Evolutionary conservation across 192 early-diverging fungal genomes (phyloP).

Genomic region (Coemansia brasiliensis): DNA sequence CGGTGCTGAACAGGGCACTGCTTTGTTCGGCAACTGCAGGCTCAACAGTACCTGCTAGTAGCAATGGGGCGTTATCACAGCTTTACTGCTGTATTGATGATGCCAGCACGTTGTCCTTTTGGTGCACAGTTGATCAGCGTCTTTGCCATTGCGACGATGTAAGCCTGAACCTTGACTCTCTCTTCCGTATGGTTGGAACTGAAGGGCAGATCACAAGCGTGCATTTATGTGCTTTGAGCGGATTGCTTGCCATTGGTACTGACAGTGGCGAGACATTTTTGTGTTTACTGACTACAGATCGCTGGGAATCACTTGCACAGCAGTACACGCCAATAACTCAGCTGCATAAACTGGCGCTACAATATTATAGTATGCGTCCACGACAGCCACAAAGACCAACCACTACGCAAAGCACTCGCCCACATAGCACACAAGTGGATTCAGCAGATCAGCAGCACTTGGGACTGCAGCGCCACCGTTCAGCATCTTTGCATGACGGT

Average conservation of each 20-base stretch:
- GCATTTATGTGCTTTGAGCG: conserved; percentile 20
- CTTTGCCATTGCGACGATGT: conserved; percentile 19
- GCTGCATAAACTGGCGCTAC: conserved; percentile 15
- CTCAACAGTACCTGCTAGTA: background rate
- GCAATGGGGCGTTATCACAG: conserved; percentile 4
- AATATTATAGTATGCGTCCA: background rate
- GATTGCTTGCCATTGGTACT: conserved; percentile 33
- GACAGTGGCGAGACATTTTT: conserved; percentile 36
- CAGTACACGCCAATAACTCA: conserved; percentile 7
- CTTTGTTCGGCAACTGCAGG: background rate
- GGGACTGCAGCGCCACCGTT: conserved; percentile 12
- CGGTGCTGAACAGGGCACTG: conserved; percentile 6
- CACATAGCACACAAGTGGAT: conserved; percentile 1
- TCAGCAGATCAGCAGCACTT: background rate
- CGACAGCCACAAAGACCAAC: background rate
- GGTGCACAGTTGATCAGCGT: conserved; percentile 13
- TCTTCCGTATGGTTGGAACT: conserved; percentile 30
- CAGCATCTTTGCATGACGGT: conserved; percentile 24
- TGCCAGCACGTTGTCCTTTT: conserved; percentile 20
- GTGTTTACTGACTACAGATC: conserved; percentile 25
- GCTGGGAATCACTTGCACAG: conserved; percentile 10
- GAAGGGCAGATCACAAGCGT: conserved; percentile 9
- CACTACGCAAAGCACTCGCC: background rate
- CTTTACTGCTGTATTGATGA: conserved; percentile 17
- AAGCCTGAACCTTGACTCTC: conserved; percentile 8